Evolutionary conservation across 2,329 filamentous ascomycete species (phyloP), one percentile per base, ranked within the genome.

Genomic region (Diaporthe capsici): DNA sequence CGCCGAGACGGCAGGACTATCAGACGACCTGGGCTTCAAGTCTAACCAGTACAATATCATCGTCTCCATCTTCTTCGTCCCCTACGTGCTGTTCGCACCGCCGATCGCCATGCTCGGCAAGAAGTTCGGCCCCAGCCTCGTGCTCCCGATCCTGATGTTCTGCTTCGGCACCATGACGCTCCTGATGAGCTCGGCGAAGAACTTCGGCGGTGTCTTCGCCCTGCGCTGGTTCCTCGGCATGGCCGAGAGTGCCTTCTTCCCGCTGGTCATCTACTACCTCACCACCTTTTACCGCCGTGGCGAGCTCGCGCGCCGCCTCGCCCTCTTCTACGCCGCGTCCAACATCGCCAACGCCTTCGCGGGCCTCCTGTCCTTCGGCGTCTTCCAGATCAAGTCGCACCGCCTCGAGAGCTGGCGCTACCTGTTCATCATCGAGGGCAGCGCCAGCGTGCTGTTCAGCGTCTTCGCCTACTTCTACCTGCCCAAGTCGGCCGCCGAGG

Each of bases 141-240:
- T 93, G 13, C 84, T 95, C 12, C 92, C 92, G 0, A 70, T 82
- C 58, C 71, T 94, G 83, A 94, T 95, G 93, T 88, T 92, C 77
- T 86, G 82, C 53, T 95, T 94, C 80, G 93, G 93, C 10, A 86
- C 85, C 4, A 89, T 92, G 80, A 94, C 93, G 0, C 82, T 95
- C 44, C 83, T 93, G 49, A 87, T 87, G 37, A 87, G 90, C 0
- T 85, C 88, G 1, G 88, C 87, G 2, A 82, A 86, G 74, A 92
- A 92, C 79, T 95, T 93, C 79, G 84, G 87, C 15, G 92, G 92
- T 0, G 86, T 95, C 79, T 91, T 95, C 81, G 89, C 92, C 3
- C 81, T 94, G 28, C 87, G 92, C 31, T 94, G 92, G 90, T 92
- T 95, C 79, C 84, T 95, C 25, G 93, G 93, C 73, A 92, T 92